phyloP scores from a whole-genome alignment of 2,329 filamentous ascomycete genomes.

The Bretziella fagacearum region DNA sequence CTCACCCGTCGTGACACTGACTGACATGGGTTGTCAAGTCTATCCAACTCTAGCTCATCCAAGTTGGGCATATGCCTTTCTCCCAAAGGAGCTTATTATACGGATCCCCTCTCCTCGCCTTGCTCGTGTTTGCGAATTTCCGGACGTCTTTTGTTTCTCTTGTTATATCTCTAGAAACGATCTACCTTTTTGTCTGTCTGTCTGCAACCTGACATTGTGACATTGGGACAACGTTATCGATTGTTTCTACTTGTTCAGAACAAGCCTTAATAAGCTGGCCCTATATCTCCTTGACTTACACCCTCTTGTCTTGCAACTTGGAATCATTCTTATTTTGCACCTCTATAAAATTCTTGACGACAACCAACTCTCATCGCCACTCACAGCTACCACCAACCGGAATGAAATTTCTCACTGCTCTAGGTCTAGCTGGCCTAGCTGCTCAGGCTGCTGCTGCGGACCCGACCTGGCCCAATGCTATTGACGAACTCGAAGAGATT shows the following conservation, averaged over 20 bases:
- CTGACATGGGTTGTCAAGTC: background rate
- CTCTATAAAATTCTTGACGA: background rate
- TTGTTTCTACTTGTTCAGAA: background rate
- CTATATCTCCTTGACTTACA: no score
- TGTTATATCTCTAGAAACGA: no score
- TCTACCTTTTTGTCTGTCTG: no score
- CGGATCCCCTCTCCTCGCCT: no score
- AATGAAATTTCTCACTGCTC: constrained; percentile 17
- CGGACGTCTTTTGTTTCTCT: no score
- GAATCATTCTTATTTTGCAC: background rate
- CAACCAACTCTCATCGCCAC: background rate
- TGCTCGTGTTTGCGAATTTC: no score
- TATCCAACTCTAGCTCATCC: no score
- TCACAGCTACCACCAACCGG: no score
- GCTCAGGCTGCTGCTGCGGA: constrained; percentile 24
- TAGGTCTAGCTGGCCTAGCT: constrained; percentile 25
- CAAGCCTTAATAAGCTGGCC: background rate
- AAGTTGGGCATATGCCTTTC: background rate
- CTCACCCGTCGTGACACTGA: background rate
- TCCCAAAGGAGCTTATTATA: background rate
- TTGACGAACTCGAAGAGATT: constrained; percentile 47
- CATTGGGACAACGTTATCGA: background rate
- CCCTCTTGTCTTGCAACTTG: background rate
- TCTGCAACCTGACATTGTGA: no score
- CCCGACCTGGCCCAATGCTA: constrained; percentile 42